These are phyloP conservation scores for Entonaema liquescens DNA, from an alignment of 495 filamentous ascomycete species.

Conservation along the genomic window DNA sequence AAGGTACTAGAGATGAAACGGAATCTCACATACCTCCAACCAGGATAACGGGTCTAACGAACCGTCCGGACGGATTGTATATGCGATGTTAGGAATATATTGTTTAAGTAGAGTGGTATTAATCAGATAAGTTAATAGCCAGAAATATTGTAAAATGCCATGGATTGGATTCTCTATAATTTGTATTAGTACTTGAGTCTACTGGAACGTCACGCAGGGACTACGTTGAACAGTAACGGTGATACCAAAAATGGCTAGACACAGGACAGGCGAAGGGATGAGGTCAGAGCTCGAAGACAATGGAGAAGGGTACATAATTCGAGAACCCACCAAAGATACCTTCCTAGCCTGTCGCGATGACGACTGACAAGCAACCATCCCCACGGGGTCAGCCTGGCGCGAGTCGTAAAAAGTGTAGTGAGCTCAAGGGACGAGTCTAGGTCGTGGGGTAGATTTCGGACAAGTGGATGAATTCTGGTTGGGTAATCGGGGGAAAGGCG, in stretches of 20 bases:
- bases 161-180: constrained; percentile 17
- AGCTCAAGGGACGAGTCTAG: constrained; percentile 29
- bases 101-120: constrained; percentile 21
- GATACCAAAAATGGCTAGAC: constrained; percentile 17
- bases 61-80: constrained; percentile 16
- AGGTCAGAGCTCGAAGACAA: constrained; percentile 22
- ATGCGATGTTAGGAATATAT: constrained; percentile 17
- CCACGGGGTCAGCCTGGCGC: constrained; percentile 36
- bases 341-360: constrained; percentile 26
- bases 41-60: constrained; percentile 15
- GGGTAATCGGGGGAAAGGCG: constrained; percentile 46
- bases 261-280: constrained; percentile 23
- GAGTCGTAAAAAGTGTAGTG: constrained; percentile 22
- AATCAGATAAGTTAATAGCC: constrained; percentile 12
- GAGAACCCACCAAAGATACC: constrained; percentile 23
- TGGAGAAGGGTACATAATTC: constrained; percentile 22
- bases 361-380: constrained; percentile 31
- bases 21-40: constrained; percentile 43
- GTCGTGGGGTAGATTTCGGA: constrained; percentile 49
- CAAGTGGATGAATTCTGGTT: constrained; percentile 55
- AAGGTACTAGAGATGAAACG: constrained; percentile 34
- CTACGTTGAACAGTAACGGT: constrained; percentile 13
- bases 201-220: constrained; percentile 18
- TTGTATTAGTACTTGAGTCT: constrained; percentile 32
- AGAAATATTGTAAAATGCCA: constrained; percentile 18